Conservation (phyloP, 2,329 filamentous ascomycete genomes). For the Plenodomus tracheiphilus region DNA sequence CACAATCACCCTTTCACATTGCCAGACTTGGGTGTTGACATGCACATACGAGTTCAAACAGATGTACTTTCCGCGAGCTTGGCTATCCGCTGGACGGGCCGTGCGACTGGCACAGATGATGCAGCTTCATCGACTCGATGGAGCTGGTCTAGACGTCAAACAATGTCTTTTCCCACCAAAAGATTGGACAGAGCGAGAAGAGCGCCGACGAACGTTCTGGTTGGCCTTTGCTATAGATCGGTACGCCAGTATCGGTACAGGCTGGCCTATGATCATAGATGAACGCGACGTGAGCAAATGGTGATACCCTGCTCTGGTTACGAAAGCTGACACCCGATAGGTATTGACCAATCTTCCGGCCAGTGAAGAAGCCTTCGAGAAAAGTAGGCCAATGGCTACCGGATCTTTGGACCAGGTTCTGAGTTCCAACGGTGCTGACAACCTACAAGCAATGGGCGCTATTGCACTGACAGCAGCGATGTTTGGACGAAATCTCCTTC, state of each 20-base stretch:
- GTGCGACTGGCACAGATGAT: slow-evolving; percentile 89
- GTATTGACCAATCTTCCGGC: slow-evolving; percentile 83
- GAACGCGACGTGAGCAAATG: slow-evolving; percentile 72
- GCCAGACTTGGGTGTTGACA: slow-evolving; percentile 80
- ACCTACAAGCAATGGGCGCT: slow-evolving; percentile 76
- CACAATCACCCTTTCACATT: slow-evolving; percentile 82
- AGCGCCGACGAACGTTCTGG: slow-evolving; percentile 92
- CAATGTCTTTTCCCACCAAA: slow-evolving; percentile 83
- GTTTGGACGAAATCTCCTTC: slow-evolving; percentile 87
- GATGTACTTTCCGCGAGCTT: slow-evolving; percentile 96
- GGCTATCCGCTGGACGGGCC: slow-evolving; percentile 85
- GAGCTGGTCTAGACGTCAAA: slow-evolving; percentile 82
- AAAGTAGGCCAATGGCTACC: slow-evolving; percentile 74
- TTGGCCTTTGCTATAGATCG: slow-evolving; percentile 88
- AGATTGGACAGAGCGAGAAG: slow-evolving; percentile 94
- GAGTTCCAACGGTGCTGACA: slow-evolving; percentile 70
- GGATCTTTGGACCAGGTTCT: slow-evolving; percentile 71
- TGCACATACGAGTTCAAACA: slow-evolving; percentile 91
- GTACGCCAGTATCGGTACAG: slow-evolving; percentile 93
- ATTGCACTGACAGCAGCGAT: slow-evolving; percentile 85
- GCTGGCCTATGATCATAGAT: slow-evolving; percentile 94
- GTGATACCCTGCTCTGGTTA: background rate
- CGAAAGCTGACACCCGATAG: slow-evolving; percentile 37
- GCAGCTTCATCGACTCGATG: slow-evolving; percentile 85
- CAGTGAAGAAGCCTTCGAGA: slow-evolving; percentile 82